A percentile compares a stretch with the other conserved stretches of the same genome.
These are phyloP conservation scores for Hemerocallis citrina DNA, from an alignment of 106 monocot species.

Conservation along the genomic window DNA sequence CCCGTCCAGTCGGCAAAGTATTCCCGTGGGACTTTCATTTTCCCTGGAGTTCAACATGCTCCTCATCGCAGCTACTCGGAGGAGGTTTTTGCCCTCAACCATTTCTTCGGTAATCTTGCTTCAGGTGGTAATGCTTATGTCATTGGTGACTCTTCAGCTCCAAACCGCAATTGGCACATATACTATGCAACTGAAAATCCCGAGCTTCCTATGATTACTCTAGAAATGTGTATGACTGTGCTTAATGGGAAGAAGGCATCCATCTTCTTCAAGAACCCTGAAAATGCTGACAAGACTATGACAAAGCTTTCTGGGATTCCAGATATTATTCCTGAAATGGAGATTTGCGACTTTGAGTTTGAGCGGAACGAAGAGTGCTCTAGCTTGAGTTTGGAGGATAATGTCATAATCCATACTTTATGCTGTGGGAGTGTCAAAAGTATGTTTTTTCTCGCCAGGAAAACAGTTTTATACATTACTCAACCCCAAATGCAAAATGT, in stretches of 20 bases:
- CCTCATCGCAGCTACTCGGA: slow-evolving; percentile 80
- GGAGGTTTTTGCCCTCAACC: slow-evolving; percentile 57
- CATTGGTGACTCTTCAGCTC: slow-evolving; percentile 27
- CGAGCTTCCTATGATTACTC: slow-evolving; percentile 53
- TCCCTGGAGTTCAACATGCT: slow-evolving; percentile 69
- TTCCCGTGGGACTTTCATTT: slow-evolving; percentile 71
- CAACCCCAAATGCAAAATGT: no score
- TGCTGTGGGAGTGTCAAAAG: no score
- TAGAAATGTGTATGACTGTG: slow-evolving; percentile 95
- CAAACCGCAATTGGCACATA: slow-evolving; percentile 69
- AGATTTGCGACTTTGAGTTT: slow-evolving; percentile 87
- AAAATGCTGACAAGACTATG: slow-evolving; percentile 36
- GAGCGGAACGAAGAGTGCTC: no score
- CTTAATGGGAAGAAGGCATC: slow-evolving; percentile 39
- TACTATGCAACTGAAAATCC: slow-evolving; percentile 62
- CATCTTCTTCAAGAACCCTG: slow-evolving; percentile 64
- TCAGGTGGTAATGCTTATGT: slow-evolving; percentile 63
- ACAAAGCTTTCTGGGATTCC: slow-evolving; percentile 62
- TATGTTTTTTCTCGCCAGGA: no score
- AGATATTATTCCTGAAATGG: slow-evolving; percentile 67
- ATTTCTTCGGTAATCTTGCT: slow-evolving; percentile 39
- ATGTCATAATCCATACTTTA: no score
- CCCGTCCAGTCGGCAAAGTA: slow-evolving; percentile 54
- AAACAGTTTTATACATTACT: no score
- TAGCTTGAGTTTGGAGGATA: no score